Conservation (phyloP, 2,329 filamentous ascomycete species). For the Phialophora macrospora region DNA sequence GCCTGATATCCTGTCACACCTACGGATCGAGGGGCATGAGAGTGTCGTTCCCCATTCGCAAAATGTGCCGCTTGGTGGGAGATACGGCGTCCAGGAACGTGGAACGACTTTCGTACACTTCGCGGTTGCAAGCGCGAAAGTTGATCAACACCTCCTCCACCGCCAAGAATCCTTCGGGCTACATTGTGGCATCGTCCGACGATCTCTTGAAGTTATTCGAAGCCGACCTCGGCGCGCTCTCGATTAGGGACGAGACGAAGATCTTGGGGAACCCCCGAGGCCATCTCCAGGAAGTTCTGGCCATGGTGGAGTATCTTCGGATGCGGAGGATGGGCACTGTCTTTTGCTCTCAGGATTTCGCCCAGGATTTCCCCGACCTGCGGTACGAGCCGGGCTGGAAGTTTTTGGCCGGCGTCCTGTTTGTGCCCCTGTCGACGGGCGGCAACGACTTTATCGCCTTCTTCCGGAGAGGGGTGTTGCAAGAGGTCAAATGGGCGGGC, state of each 20-base stretch:
- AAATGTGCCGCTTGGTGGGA: conserved; percentile 87
- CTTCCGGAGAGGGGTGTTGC: conserved; percentile 76
- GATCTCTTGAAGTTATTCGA: conserved; percentile 83
- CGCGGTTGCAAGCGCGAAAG: conserved; percentile 81
- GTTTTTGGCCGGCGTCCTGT: conserved; percentile 75
- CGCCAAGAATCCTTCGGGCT: conserved; percentile 80
- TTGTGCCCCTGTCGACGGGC: conserved; percentile 77
- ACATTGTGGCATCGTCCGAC: conserved; percentile 87
- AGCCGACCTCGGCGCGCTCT: conserved; percentile 83
- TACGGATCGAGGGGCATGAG: conserved; percentile 81
- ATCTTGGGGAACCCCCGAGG: conserved; percentile 72
- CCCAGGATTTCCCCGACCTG: conserved; percentile 78
- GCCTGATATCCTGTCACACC: conserved; percentile 81
- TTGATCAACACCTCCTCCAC: conserved; percentile 85
- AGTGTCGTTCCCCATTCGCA: conserved; percentile 88
- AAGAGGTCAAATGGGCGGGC: conserved; percentile 82
- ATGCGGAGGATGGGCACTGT: conserved; percentile 76
- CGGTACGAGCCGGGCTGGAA: conserved; percentile 79
- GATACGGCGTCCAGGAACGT: conserved; percentile 87
- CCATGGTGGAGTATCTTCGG: conserved; percentile 81
- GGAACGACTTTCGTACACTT: conserved; percentile 83
- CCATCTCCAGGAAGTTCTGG: conserved; percentile 80
- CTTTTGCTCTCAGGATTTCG: conserved; percentile 75
- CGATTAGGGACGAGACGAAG: conserved; percentile 86
- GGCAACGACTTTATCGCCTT: conserved; percentile 89